Conservation (phyloP, 169 alveolate genomes). For the Eimeria maxima region DNA sequence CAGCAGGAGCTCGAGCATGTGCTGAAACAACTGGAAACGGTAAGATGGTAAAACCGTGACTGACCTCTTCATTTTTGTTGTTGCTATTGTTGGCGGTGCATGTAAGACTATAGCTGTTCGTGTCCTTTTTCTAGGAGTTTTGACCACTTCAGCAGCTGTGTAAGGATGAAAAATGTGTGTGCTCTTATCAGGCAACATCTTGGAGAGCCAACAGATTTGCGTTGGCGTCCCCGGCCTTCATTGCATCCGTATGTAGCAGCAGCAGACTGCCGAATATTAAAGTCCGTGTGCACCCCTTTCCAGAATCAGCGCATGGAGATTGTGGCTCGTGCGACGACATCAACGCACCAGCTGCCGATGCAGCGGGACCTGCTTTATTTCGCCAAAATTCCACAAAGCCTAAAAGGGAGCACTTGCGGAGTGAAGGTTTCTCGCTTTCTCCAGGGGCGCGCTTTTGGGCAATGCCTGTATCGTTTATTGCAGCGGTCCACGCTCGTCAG, state of each 20-base stretch:
- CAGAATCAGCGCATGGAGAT: not conserved
- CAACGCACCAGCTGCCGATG: not conserved
- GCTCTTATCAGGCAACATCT: slow-evolving; percentile 39
- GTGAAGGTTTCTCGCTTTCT: slow-evolving; percentile 14
- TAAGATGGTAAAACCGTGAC: not conserved
- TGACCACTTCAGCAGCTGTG: not conserved
- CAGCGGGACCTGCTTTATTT: not conserved
- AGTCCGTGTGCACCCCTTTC: slow-evolving; percentile 27
- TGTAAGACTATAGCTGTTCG: not conserved
- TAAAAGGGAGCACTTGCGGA: not conserved
- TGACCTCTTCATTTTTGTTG: not conserved
- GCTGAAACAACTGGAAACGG: slow-evolving; percentile 55
- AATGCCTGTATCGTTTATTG: slow-evolving; percentile 72
- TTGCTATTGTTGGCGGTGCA: not conserved
- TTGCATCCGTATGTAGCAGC: slow-evolving; percentile 68
- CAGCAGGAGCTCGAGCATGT: not conserved
- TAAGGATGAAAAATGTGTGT: not conserved
- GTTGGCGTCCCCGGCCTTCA: slow-evolving; percentile 19
- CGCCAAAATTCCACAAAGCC: not conserved
- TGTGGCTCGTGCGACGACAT: slow-evolving; percentile 3
- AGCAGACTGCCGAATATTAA: slow-evolving; percentile 26
- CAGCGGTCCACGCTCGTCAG: slow-evolving; percentile 55
- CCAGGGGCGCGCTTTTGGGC: slow-evolving; percentile 76
- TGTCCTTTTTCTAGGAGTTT: not conserved
- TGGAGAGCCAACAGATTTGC: slow-evolving; percentile 43